Evolutionary conservation across 1,139 yeast species (phyloP).

Genomic region (Hyphopichia pseudoburtonii): DNA sequence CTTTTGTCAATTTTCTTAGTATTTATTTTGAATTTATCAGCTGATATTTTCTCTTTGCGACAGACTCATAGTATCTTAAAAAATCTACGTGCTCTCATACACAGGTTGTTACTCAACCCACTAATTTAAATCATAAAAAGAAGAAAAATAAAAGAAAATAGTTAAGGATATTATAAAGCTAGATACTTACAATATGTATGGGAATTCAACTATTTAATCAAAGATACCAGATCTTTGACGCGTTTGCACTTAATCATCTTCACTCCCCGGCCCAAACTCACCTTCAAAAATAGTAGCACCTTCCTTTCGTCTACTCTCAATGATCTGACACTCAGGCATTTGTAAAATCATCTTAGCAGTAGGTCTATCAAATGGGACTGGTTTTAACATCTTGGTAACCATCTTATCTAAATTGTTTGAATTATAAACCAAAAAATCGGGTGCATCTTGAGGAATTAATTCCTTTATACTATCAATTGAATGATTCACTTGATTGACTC

Average conservation of each 20-base stretch:
- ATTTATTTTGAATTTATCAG: too few relatives aligned
- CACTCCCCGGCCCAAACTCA: conserved; percentile 76
- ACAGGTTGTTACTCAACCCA: too few relatives aligned
- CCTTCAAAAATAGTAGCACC: conserved; percentile 98
- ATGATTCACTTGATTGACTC: conserved; percentile 5
- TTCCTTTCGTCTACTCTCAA: conserved; percentile 81
- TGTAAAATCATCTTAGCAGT: conserved; percentile 68
- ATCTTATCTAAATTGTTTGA: conserved; percentile 71
- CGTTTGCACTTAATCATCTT: conserved; percentile 11
- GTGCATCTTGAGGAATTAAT: conserved; percentile 75
- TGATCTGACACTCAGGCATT: conserved; percentile 71
- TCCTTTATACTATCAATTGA: conserved; percentile 18
- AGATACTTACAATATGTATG: too few relatives aligned
- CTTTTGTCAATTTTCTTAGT: too few relatives aligned
- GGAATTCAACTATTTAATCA: not conserved
- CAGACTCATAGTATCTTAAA: too few relatives aligned
- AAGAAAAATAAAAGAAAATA: not conserved
- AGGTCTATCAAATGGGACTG: conserved; percentile 82
- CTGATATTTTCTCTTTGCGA: too few relatives aligned
- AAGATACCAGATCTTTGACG: conserved; percentile 3
- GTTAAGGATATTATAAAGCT: not conserved
- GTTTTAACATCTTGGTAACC: conserved; percentile 88
- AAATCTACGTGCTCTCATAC: too few relatives aligned
- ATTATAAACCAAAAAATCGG: conserved; percentile 75
- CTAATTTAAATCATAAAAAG: not conserved